These are phyloP conservation scores for Rhynchospora breviuscula DNA, from an alignment of 176 grass and related monocot genomes.

Conservation along the genomic window DNA sequence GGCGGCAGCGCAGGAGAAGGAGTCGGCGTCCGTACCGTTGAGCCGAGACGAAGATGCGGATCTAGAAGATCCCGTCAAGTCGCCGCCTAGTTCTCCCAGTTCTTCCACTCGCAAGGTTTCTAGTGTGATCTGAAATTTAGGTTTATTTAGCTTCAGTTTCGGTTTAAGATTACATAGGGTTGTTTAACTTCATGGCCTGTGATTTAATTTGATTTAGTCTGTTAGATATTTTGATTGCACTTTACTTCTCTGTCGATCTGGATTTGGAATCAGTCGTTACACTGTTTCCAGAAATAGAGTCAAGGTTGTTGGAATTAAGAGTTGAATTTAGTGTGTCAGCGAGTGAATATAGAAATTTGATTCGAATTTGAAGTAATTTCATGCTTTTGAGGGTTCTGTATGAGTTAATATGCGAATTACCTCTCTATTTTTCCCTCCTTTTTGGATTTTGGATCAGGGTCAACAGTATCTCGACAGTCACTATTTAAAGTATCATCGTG, in stretches of 20 bases:
- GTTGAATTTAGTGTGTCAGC: background rate
- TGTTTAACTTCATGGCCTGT: background rate
- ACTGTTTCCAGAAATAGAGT: background rate
- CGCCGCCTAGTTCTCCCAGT: slow-evolving; percentile 66
- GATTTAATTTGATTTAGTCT: background rate
- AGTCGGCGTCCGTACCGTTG: slow-evolving; percentile 78
- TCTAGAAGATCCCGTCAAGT: slow-evolving; percentile 86
- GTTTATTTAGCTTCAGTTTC: background rate
- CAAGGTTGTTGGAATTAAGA: background rate
- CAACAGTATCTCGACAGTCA: background rate
- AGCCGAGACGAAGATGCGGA: slow-evolving; percentile 68
- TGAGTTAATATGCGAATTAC: background rate
- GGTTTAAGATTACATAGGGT: background rate
- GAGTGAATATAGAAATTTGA: background rate
- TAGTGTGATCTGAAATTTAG: background rate
- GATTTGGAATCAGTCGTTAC: background rate
- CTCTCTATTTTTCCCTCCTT: background rate
- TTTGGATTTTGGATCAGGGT: background rate
- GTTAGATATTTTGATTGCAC: background rate
- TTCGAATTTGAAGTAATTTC: background rate
- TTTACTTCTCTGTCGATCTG: background rate
- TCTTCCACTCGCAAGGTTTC: slow-evolving; percentile 88
- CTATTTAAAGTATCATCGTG: background rate
- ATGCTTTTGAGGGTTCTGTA: background rate
- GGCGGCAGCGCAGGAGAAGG: slow-evolving; percentile 82